phyloP scores from a whole-genome alignment of 2,329 filamentous ascomycete genomes.

The Xylaria sp. region DNA sequence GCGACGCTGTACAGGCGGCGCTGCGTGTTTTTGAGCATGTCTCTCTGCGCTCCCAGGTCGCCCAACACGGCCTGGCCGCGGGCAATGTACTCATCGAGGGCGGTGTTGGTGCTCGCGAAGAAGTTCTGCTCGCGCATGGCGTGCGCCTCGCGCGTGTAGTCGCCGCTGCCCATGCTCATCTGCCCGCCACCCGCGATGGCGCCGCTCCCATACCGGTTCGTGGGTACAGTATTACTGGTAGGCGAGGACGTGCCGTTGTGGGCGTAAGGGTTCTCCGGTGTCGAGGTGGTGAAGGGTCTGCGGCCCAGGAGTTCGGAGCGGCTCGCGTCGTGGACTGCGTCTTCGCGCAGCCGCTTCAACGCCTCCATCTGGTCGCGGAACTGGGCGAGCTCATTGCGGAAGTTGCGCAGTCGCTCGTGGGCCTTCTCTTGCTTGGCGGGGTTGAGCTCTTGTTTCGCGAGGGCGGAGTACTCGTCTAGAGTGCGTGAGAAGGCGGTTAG shows the following conservation, averaged over 20 bases:
- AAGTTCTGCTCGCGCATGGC: slow-evolving; percentile 90
- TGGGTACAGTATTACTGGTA: slow-evolving; percentile 44
- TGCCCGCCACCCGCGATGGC: slow-evolving; percentile 42
- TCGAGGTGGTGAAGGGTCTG: slow-evolving; percentile 77
- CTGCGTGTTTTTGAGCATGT: slow-evolving; percentile 95
- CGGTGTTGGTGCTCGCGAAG: slow-evolving; percentile 78
- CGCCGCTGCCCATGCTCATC: slow-evolving; percentile 58
- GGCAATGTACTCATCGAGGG: slow-evolving; percentile 93
- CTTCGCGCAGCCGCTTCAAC: slow-evolving; percentile 78
- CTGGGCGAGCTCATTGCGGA: slow-evolving; percentile 80
- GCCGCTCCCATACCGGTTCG: slow-evolving; percentile 49
- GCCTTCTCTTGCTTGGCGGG: slow-evolving; percentile 92
- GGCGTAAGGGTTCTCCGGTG: slow-evolving; percentile 92
- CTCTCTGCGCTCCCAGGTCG: slow-evolving; percentile 86
- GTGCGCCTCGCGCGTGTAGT: slow-evolving; percentile 76
- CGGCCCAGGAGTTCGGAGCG: slow-evolving; percentile 84
- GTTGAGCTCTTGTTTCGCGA: slow-evolving; percentile 88
- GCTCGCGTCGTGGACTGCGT: slow-evolving; percentile 68
- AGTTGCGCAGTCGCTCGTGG: slow-evolving; percentile 81
- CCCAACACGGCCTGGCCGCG: slow-evolving; percentile 87
- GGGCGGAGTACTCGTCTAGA: slow-evolving; percentile 86
- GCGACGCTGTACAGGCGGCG: slow-evolving; percentile 88
- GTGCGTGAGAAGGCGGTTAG: slow-evolving; percentile 78
- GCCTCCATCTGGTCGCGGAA: slow-evolving; percentile 79
- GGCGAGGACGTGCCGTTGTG: slow-evolving; percentile 48